These are phyloP conservation scores for Vitis cinerea DNA, from an alignment of 164 flowering plant species.

Conservation along the genomic window DNA sequence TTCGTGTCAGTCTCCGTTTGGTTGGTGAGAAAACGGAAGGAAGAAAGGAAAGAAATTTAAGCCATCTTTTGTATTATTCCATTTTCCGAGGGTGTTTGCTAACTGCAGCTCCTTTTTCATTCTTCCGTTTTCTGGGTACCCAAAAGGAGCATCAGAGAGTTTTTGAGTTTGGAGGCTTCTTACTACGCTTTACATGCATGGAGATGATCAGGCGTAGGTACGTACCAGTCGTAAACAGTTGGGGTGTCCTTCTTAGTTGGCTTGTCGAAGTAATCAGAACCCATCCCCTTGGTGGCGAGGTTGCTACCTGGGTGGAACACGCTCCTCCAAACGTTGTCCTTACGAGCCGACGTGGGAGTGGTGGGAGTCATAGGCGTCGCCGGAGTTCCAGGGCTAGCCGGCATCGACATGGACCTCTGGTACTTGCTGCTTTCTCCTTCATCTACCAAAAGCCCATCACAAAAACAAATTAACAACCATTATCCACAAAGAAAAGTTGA, in stretches of 20 bases:
- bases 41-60: too few species aligned
- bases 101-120: too few species aligned
- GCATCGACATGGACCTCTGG: slow-evolving; percentile 64
- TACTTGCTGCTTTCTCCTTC: slow-evolving; percentile 40
- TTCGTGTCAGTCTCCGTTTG: too few species aligned
- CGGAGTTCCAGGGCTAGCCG: slow-evolving; percentile 55
- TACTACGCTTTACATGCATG: too few species aligned
- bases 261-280: slow-evolving; percentile 67
- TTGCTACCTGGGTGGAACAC: slow-evolving; percentile 96
- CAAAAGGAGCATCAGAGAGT: too few species aligned
- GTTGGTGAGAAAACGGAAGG: too few species aligned
- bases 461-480: background rate
- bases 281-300: slow-evolving; percentile 65
- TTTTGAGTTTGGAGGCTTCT: too few species aligned
- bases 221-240: slow-evolving; percentile 93
- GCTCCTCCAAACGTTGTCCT: slow-evolving; percentile 95
- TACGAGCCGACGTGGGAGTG: slow-evolving; percentile 44
- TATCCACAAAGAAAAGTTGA: background rate
- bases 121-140: too few species aligned
- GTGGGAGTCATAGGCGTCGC: slow-evolving; percentile 57
- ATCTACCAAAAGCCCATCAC: slow-evolving; percentile 7
- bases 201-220: background rate
- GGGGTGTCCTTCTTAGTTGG: slow-evolving; percentile 76
- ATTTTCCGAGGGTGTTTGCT: too few species aligned
- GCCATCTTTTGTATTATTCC: too few species aligned